Evolutionary conservation across 2,329 filamentous ascomycete species (phyloP).

Genomic region (Fusarium staphyleae): DNA sequence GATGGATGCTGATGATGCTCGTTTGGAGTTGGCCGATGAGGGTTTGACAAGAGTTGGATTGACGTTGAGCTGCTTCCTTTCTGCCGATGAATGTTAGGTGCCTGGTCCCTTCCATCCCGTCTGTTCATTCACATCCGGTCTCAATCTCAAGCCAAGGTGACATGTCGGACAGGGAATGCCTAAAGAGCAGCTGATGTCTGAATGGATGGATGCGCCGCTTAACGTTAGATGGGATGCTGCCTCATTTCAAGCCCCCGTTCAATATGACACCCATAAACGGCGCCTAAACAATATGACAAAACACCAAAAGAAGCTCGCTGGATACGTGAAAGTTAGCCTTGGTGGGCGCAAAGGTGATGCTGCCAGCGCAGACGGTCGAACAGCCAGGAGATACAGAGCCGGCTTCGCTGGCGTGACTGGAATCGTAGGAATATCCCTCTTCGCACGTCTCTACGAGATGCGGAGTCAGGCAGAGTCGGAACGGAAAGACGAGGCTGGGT

Average conservation of each 20-base stretch:
- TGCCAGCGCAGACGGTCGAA: neutral
- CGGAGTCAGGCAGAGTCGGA: conserved; percentile 2
- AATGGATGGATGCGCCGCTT: neutral
- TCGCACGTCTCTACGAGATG: conserved; percentile 1
- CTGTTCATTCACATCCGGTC: neutral
- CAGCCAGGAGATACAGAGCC: neutral
- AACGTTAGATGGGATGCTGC: conserved; percentile 1
- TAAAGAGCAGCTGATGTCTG: neutral
- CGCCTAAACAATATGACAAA: neutral
- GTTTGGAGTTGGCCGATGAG: neutral
- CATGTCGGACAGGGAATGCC: neutral
- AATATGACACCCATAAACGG: neutral
- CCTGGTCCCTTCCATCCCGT: conserved; percentile 12
- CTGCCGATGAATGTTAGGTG: neutral
- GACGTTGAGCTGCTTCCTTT: neutral
- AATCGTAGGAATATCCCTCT: conserved; percentile 5
- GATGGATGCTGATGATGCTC: neutral
- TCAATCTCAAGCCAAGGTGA: neutral
- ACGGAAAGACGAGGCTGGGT: too few relatives aligned
- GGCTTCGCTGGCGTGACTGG: too few relatives aligned
- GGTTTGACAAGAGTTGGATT: neutral
- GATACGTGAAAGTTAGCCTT: neutral
- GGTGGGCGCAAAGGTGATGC: neutral
- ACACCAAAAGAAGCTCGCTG: neutral
- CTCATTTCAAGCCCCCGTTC: conserved; percentile 19